Conservation (phyloP, 495 filamentous ascomycete genomes). For the Aspergillus hancockii region DNA sequence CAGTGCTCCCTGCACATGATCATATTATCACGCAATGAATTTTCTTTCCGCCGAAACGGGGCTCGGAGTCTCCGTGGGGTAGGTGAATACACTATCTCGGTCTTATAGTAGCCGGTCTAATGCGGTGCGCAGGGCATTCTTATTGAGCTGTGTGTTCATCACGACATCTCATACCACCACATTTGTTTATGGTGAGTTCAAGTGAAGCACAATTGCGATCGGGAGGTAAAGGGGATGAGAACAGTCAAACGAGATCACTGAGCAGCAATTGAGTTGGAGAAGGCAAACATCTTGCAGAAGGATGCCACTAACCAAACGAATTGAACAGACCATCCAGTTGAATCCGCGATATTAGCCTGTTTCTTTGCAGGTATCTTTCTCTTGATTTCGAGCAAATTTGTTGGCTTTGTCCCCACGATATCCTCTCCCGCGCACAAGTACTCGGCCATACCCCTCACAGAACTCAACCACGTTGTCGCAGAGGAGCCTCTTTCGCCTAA, state of each 20-base stretch:
- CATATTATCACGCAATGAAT: constrained; percentile 27
- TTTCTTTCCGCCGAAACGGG: constrained; percentile 36
- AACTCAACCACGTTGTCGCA: constrained; percentile 13
- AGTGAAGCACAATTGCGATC: background rate
- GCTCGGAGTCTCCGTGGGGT: constrained; percentile 42
- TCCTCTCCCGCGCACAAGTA: constrained; percentile 21
- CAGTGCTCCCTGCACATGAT: constrained; percentile 10
- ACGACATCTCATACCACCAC: constrained; percentile 38
- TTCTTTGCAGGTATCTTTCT: constrained; percentile 36
- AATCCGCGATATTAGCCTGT: constrained; percentile 38
- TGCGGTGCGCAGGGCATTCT: constrained; percentile 30
- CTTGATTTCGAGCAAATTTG: constrained; percentile 34
- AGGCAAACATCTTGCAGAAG: background rate
- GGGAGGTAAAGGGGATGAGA: background rate
- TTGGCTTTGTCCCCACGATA: constrained; percentile 16
- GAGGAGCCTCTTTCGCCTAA: constrained; percentile 22
- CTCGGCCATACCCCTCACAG: constrained; percentile 24
- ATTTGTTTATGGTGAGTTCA: constrained; percentile 43
- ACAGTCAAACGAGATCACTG: background rate
- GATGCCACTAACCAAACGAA: background rate
- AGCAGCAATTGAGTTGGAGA: background rate
- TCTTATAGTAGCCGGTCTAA: constrained; percentile 2
- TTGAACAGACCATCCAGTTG: constrained; percentile 42
- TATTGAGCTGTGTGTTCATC: constrained; percentile 38
- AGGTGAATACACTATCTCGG: constrained; percentile 20